Conservation (phyloP, 2,329 filamentous ascomycete genomes). For the Endoconidiophora laricicola region DNA sequence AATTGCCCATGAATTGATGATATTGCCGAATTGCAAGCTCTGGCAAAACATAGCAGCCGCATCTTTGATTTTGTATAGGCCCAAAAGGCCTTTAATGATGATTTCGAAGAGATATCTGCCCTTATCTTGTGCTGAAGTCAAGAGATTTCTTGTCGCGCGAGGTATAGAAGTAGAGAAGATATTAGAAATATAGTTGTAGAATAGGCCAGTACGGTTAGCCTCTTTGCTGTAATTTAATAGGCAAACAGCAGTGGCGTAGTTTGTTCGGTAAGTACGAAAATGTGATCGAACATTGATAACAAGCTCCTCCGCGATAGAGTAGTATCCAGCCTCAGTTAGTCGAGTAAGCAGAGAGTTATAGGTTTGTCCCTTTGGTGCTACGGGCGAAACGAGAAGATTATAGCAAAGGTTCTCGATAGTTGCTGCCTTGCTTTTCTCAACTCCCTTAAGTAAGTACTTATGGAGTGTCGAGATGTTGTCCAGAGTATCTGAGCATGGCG, state of each 20-base stretch:
- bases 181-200: conserved; percentile 7
- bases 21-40: conserved; percentile 22
- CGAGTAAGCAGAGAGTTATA: conserved; percentile 55
- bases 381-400: conserved; percentile 46
- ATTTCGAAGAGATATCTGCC: conserved; percentile 24
- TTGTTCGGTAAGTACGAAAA: conserved; percentile 6
- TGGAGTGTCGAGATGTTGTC: conserved; percentile 6
- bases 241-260: conserved; percentile 10
- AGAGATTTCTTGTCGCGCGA: conserved; percentile 1
- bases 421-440: conserved; percentile 1
- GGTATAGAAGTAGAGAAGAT: background rate
- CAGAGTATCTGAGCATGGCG: background rate
- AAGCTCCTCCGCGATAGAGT: conserved; percentile 35
- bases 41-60: conserved; percentile 27
- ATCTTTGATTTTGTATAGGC: conserved; percentile 28
- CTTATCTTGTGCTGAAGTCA: background rate
- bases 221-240: conserved; percentile 10
- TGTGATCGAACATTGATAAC: conserved; percentile 10
- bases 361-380: conserved; percentile 48
- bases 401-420: conserved; percentile 36
- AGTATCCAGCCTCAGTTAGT: conserved; percentile 36
- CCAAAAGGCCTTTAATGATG: conserved; percentile 31
- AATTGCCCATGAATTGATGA: conserved; percentile 20
- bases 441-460: conserved; percentile 9
- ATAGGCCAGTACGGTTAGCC: conserved; percentile 8